A percentile compares a stretch with the other conserved stretches of the same genome.
Conservation (phyloP, 106 monocot genomes). For the Dendrobium officinale region DNA sequence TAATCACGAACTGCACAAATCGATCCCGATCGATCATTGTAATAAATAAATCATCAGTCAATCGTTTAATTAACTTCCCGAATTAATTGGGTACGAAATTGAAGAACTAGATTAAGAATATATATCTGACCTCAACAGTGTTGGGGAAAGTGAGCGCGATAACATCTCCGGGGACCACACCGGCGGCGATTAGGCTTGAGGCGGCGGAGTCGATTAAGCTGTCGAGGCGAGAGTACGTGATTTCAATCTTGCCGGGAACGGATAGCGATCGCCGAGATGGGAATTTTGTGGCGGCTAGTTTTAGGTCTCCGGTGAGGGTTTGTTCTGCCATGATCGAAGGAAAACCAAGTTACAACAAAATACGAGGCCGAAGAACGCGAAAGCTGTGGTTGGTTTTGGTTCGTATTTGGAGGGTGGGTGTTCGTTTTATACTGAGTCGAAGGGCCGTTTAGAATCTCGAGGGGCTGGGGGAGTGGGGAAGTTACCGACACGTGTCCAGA, state of each 20-base stretch:
- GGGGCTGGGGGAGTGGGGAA: not conserved
- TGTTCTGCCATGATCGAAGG: slow-evolving; percentile 15
- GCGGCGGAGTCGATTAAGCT: slow-evolving; percentile 57
- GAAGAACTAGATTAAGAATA: not conserved
- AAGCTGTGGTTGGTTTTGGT: too few species aligned
- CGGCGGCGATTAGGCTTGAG: slow-evolving; percentile 33
- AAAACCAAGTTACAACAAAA: too few species aligned
- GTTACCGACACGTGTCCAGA: not conserved
- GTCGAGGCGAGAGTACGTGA: slow-evolving; percentile 55
- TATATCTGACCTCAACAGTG: slow-evolving; percentile 61
- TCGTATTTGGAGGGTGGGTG: too few species aligned
- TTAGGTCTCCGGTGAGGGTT: slow-evolving; percentile 68
- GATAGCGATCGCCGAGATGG: slow-evolving; percentile 41
- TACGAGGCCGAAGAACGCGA: too few species aligned
- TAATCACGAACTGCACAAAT: slow-evolving; percentile 55
- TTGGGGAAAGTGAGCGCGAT: slow-evolving; percentile 92
- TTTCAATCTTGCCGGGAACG: slow-evolving; percentile 42
- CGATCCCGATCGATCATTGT: not conserved
- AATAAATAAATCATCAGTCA: not conserved
- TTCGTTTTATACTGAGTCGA: not conserved
- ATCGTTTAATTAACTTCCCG: not conserved
- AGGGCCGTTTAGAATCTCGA: not conserved
- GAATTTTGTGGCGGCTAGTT: slow-evolving; percentile 35
- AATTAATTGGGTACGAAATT: not conserved
- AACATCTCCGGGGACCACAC: slow-evolving; percentile 56